Evolutionary conservation across 129 eudicot species (phyloP).

Genomic region (Chrysanthemum seticuspe): DNA sequence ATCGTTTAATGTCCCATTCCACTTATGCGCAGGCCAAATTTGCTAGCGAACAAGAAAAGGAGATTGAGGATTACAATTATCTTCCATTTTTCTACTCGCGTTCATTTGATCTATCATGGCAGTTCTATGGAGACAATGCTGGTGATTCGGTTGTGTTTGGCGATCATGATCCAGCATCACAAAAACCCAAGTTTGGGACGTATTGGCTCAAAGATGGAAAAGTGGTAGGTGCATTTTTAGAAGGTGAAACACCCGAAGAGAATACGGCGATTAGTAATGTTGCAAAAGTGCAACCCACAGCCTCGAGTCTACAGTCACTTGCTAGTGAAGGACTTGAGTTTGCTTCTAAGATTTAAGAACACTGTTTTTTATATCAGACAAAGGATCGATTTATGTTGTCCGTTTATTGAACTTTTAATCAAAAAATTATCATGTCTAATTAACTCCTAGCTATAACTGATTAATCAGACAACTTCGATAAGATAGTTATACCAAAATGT

Average conservation of each 20-base stretch:
- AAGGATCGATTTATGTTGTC: no score
- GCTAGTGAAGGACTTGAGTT: constrained; percentile 59
- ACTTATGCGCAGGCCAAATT: constrained; percentile 16
- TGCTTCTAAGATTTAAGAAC: constrained; percentile 43
- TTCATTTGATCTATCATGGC: constrained; percentile 79
- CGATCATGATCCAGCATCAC: constrained; percentile 49
- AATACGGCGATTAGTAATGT: constrained; percentile 67
- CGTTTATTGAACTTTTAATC: no score
- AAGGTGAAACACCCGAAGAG: constrained; percentile 72
- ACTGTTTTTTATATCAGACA: not conserved
- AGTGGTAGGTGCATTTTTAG: constrained; percentile 65
- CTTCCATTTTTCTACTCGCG: constrained; percentile 73
- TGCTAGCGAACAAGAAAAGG: constrained; percentile 51
- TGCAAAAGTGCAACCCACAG: constrained; percentile 63
- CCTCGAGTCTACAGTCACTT: constrained; percentile 43
- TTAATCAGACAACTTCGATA: no score
- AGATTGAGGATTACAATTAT: constrained; percentile 15
- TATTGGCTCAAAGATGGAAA: constrained; percentile 80
- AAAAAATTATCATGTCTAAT: no score
- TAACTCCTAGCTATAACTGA: no score
- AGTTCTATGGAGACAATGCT: constrained; percentile 74
- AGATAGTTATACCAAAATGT: no score
- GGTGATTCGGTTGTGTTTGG: constrained; percentile 56
- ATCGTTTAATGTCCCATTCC: not conserved
- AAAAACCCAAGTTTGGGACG: constrained; percentile 60